A percentile compares a stretch with the other conserved stretches of the same genome.
Conservation (phyloP, 2,329 filamentous ascomycete genomes). For the Aspergillus nomiae region DNA sequence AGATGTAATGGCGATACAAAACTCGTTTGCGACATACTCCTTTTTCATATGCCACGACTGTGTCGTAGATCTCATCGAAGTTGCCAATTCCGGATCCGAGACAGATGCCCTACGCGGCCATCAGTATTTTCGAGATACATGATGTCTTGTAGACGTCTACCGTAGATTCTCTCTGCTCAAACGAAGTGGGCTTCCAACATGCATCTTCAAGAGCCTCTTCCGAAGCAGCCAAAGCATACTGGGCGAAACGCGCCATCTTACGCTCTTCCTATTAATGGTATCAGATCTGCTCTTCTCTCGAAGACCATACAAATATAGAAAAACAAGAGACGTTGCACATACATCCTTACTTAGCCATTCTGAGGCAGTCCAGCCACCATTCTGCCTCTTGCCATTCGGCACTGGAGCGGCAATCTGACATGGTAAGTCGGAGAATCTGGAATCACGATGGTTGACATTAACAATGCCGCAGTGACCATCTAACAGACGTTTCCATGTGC, state of each 20-base stretch:
- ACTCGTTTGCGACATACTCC: slow-evolving; percentile 56
- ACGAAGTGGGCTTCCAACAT: slow-evolving; percentile 66
- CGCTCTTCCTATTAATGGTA: slow-evolving; percentile 58
- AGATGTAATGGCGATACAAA: not conserved
- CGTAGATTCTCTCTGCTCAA: slow-evolving; percentile 70
- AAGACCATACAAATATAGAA: not conserved
- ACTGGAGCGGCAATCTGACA: slow-evolving; percentile 85
- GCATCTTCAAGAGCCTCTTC: slow-evolving; percentile 85
- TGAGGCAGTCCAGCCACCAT: slow-evolving; percentile 46
- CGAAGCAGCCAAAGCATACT: slow-evolving; percentile 85
- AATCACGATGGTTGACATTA: slow-evolving; percentile 66
- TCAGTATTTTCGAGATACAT: slow-evolving; percentile 6
- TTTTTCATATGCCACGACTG: slow-evolving; percentile 73
- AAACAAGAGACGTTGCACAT: slow-evolving; percentile 11
- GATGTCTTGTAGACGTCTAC: slow-evolving; percentile 40
- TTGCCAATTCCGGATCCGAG: slow-evolving; percentile 95
- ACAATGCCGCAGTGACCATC: slow-evolving; percentile 78
- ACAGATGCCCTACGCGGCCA: slow-evolving; percentile 70
- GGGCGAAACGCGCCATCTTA: slow-evolving; percentile 86
- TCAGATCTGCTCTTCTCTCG: slow-evolving; percentile 1
- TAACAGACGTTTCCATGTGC: slow-evolving; percentile 79
- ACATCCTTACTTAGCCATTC: slow-evolving; percentile 50
- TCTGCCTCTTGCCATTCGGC: slow-evolving; percentile 56
- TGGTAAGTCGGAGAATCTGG: slow-evolving; percentile 70
- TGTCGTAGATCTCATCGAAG: slow-evolving; percentile 85